These are phyloP conservation scores for Mortierella sp. DNA, from an alignment of 371 early-diverging fungal genomes.

Conservation along the genomic window DNA sequence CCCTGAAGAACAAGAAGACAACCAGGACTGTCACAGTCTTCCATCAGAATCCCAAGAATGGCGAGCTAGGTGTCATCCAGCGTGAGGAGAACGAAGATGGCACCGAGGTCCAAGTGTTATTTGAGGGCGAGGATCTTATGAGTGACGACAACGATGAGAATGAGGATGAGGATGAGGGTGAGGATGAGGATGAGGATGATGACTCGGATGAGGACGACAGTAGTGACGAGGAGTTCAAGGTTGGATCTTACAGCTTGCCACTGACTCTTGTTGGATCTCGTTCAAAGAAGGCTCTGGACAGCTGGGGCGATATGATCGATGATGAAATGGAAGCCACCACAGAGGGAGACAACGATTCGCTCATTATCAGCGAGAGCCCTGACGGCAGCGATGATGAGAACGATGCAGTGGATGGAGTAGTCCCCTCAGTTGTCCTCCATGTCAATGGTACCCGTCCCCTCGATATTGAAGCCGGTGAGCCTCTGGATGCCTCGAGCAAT, in stretches of 20 bases:
- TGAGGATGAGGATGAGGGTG: conserved; percentile 18
- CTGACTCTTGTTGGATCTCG: neutral
- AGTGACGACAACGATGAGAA: conserved; percentile 23
- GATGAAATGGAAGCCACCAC: conserved; percentile 10
- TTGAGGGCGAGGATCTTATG: conserved; percentile 26
- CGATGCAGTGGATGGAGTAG: conserved; percentile 19
- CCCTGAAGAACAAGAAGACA: neutral
- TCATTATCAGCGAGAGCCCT: neutral
- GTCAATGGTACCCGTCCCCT: conserved; percentile 38
- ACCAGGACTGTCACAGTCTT: conserved; percentile 25
- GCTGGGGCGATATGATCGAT: conserved; percentile 19
- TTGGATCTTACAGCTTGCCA: conserved; percentile 1
- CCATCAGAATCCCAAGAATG: conserved; percentile 46
- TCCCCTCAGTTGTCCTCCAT: conserved; percentile 24
- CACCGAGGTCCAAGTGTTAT: conserved; percentile 14
- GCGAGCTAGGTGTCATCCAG: conserved; percentile 22
- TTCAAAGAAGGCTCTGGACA: conserved; percentile 14
- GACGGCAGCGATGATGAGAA: conserved; percentile 24
- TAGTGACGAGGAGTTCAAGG: conserved; percentile 9
- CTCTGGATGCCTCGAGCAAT: conserved; percentile 12
- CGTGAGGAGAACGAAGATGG: conserved; percentile 22
- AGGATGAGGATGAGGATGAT: conserved; percentile 17
- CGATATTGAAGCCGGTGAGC: conserved; percentile 48
- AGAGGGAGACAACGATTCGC: conserved; percentile 4
- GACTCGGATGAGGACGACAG: conserved; percentile 24